phyloP scores from a whole-genome alignment of 2,329 filamentous ascomycete species.

The Davidsoniella neocaledoniae region DNA sequence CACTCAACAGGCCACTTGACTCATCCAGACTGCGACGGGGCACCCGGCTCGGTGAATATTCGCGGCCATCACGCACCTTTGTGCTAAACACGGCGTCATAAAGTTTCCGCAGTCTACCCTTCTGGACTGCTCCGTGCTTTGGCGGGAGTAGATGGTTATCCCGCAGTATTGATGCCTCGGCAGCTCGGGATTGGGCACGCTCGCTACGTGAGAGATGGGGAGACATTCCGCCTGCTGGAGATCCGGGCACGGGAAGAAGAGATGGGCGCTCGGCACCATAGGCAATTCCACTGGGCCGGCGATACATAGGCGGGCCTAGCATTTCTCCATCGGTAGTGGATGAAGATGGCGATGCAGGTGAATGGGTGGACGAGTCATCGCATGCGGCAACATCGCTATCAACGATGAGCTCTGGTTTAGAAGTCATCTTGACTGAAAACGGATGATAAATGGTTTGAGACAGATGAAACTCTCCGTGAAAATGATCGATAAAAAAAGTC shows the following conservation, averaged over 20 bases:
- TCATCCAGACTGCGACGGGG: constrained; percentile 5
- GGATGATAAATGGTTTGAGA: no score
- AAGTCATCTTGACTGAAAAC: constrained; percentile 9
- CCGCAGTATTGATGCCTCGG: constrained; percentile 42
- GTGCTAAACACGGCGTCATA: constrained; percentile 40
- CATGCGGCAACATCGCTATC: constrained; percentile 21
- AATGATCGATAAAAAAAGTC: no score
- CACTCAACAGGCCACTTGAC: constrained; percentile 1
- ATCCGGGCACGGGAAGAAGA: constrained; percentile 40
- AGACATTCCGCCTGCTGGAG: constrained; percentile 24
- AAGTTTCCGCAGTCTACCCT: constrained; percentile 19
- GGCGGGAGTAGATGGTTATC: constrained; percentile 51
- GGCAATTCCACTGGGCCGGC: constrained; percentile 60
- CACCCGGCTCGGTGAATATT: constrained; percentile 10
- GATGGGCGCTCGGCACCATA: constrained; percentile 50
- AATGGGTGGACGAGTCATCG: constrained; percentile 11
- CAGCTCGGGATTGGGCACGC: constrained; percentile 36
- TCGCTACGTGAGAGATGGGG: constrained; percentile 33
- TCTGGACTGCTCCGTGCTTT: constrained; percentile 23
- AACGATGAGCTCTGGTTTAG: constrained; percentile 22
- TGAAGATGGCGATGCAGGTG: constrained; percentile 13
- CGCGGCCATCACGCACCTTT: constrained; percentile 19
- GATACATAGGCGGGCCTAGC: constrained; percentile 41
- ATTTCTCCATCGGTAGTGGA: constrained; percentile 20
- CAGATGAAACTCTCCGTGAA: no score